Percentiles rank a stretch among this genome's conserved stretches.
Evolutionary conservation across 345 rosid genomes (phyloP).

Genomic region (Noccaea caerulescens): DNA sequence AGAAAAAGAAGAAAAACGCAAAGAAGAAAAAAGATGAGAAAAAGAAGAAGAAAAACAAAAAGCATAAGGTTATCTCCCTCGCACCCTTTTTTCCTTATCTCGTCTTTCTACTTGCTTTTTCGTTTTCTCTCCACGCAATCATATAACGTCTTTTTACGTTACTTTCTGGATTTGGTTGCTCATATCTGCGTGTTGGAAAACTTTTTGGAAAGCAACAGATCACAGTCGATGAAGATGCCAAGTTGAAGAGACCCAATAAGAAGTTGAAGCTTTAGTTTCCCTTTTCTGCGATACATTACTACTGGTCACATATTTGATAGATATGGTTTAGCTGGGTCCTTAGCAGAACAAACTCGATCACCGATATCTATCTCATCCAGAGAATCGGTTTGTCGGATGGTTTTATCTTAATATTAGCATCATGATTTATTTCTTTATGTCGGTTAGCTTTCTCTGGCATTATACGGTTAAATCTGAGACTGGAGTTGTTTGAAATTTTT

Average conservation of each 20-base stretch:
- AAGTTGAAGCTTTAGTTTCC: constrained; percentile 50
- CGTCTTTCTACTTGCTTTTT: constrained; percentile 43
- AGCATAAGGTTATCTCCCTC: constrained; percentile 50
- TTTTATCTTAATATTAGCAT: constrained; percentile 18
- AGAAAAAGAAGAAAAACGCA: constrained; percentile 48
- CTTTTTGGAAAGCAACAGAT: constrained; percentile 45
- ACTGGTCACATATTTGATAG: constrained; percentile 30
- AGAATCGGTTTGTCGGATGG: background rate
- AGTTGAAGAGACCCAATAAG: constrained; percentile 47
- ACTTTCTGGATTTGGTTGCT: constrained; percentile 33
- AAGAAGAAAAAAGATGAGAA: constrained; percentile 48
- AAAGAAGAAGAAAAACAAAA: constrained; percentile 50
- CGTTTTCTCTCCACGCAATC: constrained; percentile 32
- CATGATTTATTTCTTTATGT: constrained; percentile 10
- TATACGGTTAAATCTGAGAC: constrained; percentile 1
- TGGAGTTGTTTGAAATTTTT: constrained; percentile 27
- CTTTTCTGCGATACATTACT: constrained; percentile 7
- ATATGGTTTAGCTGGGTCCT: constrained; percentile 19
- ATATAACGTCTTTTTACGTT: constrained; percentile 21
- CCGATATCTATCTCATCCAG: background rate
- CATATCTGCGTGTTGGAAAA: constrained; percentile 23
- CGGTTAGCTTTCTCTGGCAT: background rate
- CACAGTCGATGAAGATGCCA: constrained; percentile 35
- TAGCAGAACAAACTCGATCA: constrained; percentile 23
- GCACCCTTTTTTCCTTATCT: constrained; percentile 33